Conservation (phyloP, 371 early-diverging fungal genomes). For the Apophysomyces ossiformis region DNA sequence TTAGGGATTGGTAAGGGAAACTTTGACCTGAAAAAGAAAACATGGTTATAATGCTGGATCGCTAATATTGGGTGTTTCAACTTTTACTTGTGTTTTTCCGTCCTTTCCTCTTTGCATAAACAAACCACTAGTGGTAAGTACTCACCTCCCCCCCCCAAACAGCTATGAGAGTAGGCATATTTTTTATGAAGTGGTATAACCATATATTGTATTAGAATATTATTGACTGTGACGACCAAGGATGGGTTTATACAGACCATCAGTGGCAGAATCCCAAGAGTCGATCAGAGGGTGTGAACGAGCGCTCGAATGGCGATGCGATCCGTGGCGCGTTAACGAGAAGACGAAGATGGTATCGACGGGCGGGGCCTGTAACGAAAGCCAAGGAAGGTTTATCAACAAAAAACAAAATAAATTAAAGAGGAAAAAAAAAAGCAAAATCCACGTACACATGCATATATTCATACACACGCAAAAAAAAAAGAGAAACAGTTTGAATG, state of each 20-base stretch:
- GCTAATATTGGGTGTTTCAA: too few species aligned
- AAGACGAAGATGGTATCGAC: constrained; percentile 31
- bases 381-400: background rate
- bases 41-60: too few species aligned
- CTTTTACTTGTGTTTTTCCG: background rate
- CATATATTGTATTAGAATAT: constrained; percentile 6
- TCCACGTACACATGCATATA: background rate
- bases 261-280: constrained; percentile 32
- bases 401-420: too few species aligned
- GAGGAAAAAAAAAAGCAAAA: too few species aligned
- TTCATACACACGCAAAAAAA: background rate
- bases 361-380: constrained; percentile 17
- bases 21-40: too few species aligned
- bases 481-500: too few species aligned
- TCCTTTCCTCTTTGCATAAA: constrained; percentile 1
- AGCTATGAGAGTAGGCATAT: too few species aligned
- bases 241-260: constrained; percentile 44
- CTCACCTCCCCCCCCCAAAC: too few species aligned
- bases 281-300: constrained; percentile 17
- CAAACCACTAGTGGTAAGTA: constrained; percentile 22
- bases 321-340: constrained; percentile 24
- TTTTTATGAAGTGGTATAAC: too few species aligned
- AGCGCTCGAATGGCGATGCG: constrained; percentile 7
- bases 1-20: constrained; percentile 32
- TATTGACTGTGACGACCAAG: constrained; percentile 36